These are phyloP conservation scores for Boletus reticulatus DNA, from an alignment of 768 basidiomycete species.

Conservation along the genomic window DNA sequence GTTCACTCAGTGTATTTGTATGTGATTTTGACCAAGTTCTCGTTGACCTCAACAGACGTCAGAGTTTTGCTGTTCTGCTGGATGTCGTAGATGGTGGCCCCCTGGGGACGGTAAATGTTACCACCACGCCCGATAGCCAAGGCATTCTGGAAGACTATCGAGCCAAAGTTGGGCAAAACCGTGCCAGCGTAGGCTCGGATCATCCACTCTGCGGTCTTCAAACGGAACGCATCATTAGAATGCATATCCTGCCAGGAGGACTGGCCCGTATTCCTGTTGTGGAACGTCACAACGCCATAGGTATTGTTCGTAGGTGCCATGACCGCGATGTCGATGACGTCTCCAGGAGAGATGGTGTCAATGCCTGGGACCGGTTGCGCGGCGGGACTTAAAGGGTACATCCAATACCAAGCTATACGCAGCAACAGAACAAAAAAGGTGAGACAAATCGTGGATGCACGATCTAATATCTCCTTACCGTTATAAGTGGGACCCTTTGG, in stretches of 20 bases:
- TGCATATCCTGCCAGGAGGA: neutral
- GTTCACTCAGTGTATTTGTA: neutral
- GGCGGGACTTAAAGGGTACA: no score
- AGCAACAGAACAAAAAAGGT: neutral
- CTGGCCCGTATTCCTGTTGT: neutral
- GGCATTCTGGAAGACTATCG: conserved; percentile 2
- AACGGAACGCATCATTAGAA: neutral
- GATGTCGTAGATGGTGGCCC: neutral
- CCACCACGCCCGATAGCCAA: neutral
- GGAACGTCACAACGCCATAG: neutral
- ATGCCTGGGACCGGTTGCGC: neutral
- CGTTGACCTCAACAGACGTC: neutral
- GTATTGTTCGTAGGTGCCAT: neutral
- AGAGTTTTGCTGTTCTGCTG: neutral
- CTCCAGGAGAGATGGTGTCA: conserved; percentile 10
- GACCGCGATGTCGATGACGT: conserved; percentile 5
- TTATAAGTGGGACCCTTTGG: no score
- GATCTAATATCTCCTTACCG: neutral
- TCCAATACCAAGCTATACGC: conserved; percentile 9
- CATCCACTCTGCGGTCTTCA: conserved; percentile 14
- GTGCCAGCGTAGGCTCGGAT: neutral
- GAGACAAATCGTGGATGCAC: neutral
- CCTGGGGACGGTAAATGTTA: neutral
- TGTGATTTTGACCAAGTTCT: neutral
- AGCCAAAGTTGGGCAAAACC: conserved; percentile 4